Evolutionary conservation across 1,284 basidiomycete species (phyloP).

Genomic region (Ustilago bromivora): DNA sequence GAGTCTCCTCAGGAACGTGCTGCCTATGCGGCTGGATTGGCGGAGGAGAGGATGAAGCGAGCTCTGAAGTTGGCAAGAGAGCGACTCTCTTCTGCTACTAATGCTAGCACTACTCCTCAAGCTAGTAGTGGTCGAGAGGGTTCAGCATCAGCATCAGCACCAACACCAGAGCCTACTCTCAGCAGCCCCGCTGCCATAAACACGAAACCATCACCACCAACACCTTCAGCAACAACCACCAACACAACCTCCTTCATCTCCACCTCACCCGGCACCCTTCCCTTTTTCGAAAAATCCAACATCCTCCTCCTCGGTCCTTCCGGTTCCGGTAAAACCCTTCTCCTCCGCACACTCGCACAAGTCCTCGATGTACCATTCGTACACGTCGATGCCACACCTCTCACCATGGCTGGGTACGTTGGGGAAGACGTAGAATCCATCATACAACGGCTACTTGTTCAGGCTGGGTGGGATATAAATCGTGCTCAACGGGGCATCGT

Average conservation of each 20-base stretch:
- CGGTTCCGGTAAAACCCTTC: conserved; percentile 68
- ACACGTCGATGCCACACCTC: conserved; percentile 55
- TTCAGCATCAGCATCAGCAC: background rate
- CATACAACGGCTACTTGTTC: conserved; percentile 46
- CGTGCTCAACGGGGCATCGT: conserved; percentile 75
- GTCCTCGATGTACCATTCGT: conserved; percentile 59
- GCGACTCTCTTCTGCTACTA: conserved; percentile 11
- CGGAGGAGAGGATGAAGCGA: conserved; percentile 33
- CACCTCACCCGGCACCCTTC: conserved; percentile 16
- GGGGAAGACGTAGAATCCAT: conserved; percentile 61
- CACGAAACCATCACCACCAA: background rate
- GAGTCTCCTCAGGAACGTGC: conserved; percentile 27
- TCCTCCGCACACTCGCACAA: conserved; percentile 50
- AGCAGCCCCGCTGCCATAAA: no score
- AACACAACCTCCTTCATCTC: conserved; percentile 13
- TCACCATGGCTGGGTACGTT: conserved; percentile 61
- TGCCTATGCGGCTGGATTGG: conserved; percentile 20
- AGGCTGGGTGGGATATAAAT: conserved; percentile 44
- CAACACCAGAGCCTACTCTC: background rate
- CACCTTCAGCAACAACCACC: background rate
- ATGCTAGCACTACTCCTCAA: background rate
- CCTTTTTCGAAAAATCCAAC: conserved; percentile 80
- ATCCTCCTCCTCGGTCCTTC: conserved; percentile 84
- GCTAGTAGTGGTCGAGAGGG: no score
- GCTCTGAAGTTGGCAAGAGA: conserved; percentile 25